Conservation (phyloP, 495 filamentous ascomycete genomes). For the Aspergillus ostianus region DNA sequence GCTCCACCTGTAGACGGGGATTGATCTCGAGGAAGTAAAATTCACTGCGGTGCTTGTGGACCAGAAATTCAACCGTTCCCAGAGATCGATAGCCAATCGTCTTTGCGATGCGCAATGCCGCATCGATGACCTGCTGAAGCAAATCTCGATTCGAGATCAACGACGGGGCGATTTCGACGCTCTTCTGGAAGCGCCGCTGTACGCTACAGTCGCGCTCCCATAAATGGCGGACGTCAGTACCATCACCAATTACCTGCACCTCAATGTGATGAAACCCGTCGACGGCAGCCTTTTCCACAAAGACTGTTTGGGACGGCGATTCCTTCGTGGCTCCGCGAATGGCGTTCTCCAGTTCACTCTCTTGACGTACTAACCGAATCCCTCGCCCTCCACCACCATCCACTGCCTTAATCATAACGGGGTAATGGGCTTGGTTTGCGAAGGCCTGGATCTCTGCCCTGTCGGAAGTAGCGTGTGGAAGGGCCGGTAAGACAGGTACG, state of each 20-base stretch:
- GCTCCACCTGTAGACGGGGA: conserved; percentile 57
- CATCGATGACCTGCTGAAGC: conserved; percentile 38
- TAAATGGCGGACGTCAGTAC: conserved; percentile 49
- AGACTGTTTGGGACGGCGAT: conserved; percentile 51
- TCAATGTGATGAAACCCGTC: conserved; percentile 55
- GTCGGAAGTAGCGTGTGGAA: conserved; percentile 40
- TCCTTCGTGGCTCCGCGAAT: conserved; percentile 47
- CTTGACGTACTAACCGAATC: conserved; percentile 40
- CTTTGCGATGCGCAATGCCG: conserved; percentile 41
- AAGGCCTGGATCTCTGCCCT: conserved; percentile 42
- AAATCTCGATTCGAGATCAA: conserved; percentile 35
- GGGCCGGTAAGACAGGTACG: conserved; percentile 53
- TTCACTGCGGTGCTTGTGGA: conserved; percentile 50
- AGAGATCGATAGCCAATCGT: conserved; percentile 51
- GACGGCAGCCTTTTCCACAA: conserved; percentile 53
- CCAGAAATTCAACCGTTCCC: conserved; percentile 62
- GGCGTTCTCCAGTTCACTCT: conserved; percentile 37
- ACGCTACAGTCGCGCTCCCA: conserved; percentile 61
- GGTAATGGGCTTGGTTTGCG: conserved; percentile 45
- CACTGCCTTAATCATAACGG: conserved; percentile 58
- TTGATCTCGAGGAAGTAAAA: conserved; percentile 70
- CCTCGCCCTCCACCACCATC: conserved; percentile 54
- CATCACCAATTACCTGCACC: conserved; percentile 59
- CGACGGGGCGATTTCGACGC: conserved; percentile 51
- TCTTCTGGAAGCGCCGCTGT: conserved; percentile 55